Percentiles rank a stretch among this genome's conserved stretches.
Evolutionary conservation across 805 yeast genomes (phyloP).

Genomic region (Sugiyamaella marilandica): DNA sequence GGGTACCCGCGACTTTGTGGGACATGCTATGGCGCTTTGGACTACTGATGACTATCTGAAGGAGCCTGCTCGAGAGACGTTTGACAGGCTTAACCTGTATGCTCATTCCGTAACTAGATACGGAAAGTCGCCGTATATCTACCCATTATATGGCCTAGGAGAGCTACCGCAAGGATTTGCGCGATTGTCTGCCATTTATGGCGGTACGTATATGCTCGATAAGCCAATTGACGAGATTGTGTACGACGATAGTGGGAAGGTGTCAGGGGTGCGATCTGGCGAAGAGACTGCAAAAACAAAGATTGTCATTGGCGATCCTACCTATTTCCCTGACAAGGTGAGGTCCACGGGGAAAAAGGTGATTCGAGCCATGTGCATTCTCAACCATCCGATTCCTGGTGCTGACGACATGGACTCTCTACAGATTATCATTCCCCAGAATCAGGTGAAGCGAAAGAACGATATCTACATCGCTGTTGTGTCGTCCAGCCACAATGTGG

Average conservation of each 20-base stretch:
- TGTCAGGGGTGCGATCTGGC: constrained; percentile 82
- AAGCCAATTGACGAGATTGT: constrained; percentile 90
- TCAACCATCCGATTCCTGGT: constrained; percentile 83
- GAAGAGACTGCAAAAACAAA: constrained; percentile 92
- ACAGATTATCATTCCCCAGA: constrained; percentile 94
- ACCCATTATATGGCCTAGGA: constrained; percentile 94
- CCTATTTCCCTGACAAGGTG: constrained; percentile 87
- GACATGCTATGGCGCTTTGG: constrained; percentile 98
- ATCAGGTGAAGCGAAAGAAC: constrained; percentile 86
- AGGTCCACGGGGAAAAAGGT: constrained; percentile 67
- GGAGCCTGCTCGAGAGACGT: constrained; percentile 87
- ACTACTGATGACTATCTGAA: constrained; percentile 83
- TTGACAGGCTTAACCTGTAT: constrained; percentile 79
- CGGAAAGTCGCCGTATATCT: constrained; percentile 94
- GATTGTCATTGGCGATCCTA: constrained; percentile 93
- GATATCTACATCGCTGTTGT: constrained; percentile 92
- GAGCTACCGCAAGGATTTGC: constrained; percentile 99
- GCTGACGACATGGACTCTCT: constrained; percentile 81
- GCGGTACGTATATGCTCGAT: constrained; percentile 97
- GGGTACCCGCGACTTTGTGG: constrained; percentile 93
- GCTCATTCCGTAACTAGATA: constrained; percentile 88
- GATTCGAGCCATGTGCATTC: constrained; percentile 79
- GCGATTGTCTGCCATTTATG: constrained; percentile 91
- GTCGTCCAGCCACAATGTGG: constrained; percentile 84
- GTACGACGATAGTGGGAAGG: constrained; percentile 66